Evolutionary conservation across 176 grass and related monocot genomes (phyloP).

Genomic region (Musa itinerans): DNA sequence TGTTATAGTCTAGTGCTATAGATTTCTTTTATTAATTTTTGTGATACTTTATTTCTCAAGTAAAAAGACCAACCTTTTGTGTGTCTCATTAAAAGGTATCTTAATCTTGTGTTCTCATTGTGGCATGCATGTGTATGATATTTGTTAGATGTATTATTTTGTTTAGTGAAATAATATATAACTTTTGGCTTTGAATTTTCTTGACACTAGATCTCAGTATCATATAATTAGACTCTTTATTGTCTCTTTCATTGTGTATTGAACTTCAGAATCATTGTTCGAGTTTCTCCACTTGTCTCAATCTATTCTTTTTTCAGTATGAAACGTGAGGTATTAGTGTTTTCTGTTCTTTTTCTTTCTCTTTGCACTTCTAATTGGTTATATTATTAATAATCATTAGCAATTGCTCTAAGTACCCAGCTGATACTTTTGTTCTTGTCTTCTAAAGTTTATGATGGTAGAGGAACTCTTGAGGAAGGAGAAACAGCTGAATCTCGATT

Average conservation of each 20-base stretch:
- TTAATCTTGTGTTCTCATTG: too few relatives aligned
- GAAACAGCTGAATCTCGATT: slow-evolving; percentile 93
- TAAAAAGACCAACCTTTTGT: too few relatives aligned
- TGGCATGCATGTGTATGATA: too few relatives aligned
- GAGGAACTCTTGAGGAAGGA: slow-evolving; percentile 78
- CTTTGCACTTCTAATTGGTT: neutral
- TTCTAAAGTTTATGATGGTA: slow-evolving; percentile 82
- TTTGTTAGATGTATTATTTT: too few relatives aligned
- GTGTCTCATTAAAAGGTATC: too few relatives aligned
- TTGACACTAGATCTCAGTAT: neutral
- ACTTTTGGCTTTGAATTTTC: neutral
- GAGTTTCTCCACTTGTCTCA: neutral
- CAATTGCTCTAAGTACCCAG: slow-evolving; percentile 8
- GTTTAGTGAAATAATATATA: neutral
- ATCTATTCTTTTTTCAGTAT: neutral
- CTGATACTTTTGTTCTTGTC: slow-evolving; percentile 28
- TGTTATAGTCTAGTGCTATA: neutral
- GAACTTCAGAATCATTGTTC: neutral
- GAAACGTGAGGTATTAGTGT: neutral
- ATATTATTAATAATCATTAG: neutral
- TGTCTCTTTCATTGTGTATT: neutral
- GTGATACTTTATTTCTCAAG: neutral
- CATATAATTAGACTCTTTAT: neutral
- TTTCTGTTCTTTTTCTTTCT: too few relatives aligned
- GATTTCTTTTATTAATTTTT: neutral